Conservation (phyloP, 768 basidiomycete genomes). For the Tephrocybe sp. region DNA sequence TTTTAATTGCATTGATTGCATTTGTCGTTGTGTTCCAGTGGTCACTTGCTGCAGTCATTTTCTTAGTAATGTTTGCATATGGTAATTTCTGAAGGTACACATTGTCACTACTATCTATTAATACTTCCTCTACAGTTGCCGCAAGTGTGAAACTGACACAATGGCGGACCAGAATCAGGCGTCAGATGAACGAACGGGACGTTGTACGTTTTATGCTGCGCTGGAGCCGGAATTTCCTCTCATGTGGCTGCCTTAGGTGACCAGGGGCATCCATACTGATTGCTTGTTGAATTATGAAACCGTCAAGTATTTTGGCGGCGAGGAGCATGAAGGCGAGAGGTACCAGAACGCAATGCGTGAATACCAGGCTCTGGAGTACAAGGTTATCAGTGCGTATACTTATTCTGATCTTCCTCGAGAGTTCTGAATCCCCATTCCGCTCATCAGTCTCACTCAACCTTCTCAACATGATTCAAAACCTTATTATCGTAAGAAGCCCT, state of each 20-base stretch:
- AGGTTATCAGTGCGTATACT: slow-evolving; percentile 60
- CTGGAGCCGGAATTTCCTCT: background rate
- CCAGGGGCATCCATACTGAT: slow-evolving; percentile 83
- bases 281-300: slow-evolving; percentile 81
- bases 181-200: slow-evolving; percentile 82
- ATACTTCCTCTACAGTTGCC: slow-evolving; percentile 32
- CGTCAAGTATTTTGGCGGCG: slow-evolving; percentile 88
- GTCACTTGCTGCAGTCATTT: slow-evolving; percentile 65
- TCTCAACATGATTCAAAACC: slow-evolving; percentile 76
- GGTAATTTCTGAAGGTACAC: slow-evolving; percentile 33
- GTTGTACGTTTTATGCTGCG: slow-evolving; percentile 42
- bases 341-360: slow-evolving; percentile 70
- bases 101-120: background rate
- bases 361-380: slow-evolving; percentile 75
- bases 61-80: slow-evolving; percentile 73
- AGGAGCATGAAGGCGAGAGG: slow-evolving; percentile 72
- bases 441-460: slow-evolving; percentile 64
- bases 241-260: slow-evolving; percentile 43
- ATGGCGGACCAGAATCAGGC: slow-evolving; percentile 73
- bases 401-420: background rate
- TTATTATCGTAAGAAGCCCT: slow-evolving; percentile 62
- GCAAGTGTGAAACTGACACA: slow-evolving; percentile 59
- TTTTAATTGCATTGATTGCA: slow-evolving; percentile 66
- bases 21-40: slow-evolving; percentile 65
- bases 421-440: slow-evolving; percentile 6